Evolutionary conservation across 139 green algal species (phyloP).

Genomic region (Chlorella sp.): DNA sequence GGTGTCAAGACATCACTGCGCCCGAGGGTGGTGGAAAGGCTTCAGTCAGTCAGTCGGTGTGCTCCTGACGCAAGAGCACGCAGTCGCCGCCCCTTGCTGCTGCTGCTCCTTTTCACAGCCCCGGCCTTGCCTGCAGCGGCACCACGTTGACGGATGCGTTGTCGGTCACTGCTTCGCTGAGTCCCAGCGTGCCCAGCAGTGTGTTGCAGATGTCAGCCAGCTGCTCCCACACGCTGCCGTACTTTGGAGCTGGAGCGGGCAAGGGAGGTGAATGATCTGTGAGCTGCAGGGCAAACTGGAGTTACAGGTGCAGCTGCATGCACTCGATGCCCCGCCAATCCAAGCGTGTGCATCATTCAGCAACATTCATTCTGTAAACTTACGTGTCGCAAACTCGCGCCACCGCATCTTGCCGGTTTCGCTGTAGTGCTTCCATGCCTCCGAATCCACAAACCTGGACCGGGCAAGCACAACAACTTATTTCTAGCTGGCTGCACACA

Average conservation of each 20-base stretch:
- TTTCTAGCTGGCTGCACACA: no score
- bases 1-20: no score
- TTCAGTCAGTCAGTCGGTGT: no score
- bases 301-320: neutral
- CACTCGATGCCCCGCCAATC: neutral
- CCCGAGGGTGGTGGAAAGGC: no score
- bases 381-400: conserved; percentile 69
- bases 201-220: conserved; percentile 25
- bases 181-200: conserved; percentile 24
- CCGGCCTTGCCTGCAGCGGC: conserved; percentile 12
- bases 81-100: no score
- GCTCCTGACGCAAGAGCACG: no score
- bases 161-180: conserved; percentile 70
- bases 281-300: no score
- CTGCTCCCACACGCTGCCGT: conserved; percentile 27
- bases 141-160: conserved; percentile 80
- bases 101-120: neutral
- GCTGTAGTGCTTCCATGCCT: conserved; percentile 49
- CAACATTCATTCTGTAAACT: no score
- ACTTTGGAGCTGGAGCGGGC: neutral
- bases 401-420: conserved; percentile 61
- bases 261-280: neutral
- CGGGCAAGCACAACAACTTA: no score
- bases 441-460: conserved; percentile 47
- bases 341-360: no score